A percentile compares a stretch with the other conserved stretches of the same genome.
Conservation (phyloP, 1,139 yeast species). For the Lodderomyces parapsilosis region DNA sequence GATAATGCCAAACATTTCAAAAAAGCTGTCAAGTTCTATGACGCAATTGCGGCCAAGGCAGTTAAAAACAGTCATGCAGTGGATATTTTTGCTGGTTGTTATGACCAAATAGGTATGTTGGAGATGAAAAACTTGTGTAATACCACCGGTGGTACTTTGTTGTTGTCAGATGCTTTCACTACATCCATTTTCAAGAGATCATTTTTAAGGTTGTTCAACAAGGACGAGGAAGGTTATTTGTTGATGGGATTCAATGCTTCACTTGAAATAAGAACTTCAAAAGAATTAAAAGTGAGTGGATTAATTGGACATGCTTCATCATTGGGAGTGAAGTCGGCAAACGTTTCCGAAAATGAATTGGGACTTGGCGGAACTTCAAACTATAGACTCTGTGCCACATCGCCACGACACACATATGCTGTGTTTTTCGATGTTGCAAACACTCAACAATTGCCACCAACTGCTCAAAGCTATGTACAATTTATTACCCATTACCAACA, state of each 20-base stretch:
- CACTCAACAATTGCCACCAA: conserved; percentile 44
- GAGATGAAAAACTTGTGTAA: conserved; percentile 92
- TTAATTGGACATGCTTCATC: conserved; percentile 92
- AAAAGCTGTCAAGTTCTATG: conserved; percentile 86
- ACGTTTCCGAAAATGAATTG: conserved; percentile 88
- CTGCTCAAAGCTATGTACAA: conserved; percentile 60
- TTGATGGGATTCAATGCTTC: conserved; percentile 87
- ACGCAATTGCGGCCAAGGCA: conserved; percentile 66
- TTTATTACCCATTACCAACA: conserved; percentile 79
- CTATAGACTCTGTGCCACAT: conserved; percentile 79
- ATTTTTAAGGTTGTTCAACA: conserved; percentile 75
- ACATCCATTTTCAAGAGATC: conserved; percentile 96
- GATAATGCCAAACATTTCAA: conserved; percentile 82
- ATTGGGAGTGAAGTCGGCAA: conserved; percentile 56
- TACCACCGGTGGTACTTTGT: conserved; percentile 89
- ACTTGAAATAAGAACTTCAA: conserved; percentile 83
- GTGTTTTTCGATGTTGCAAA: conserved; percentile 83
- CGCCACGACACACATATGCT: conserved; percentile 86
- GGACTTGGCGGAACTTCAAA: conserved; percentile 91
- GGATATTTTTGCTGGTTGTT: conserved; percentile 95
- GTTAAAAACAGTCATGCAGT: conserved; percentile 80
- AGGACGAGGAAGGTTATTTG: conserved; percentile 78
- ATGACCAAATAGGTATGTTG: conserved; percentile 95
- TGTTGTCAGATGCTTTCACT: conserved; percentile 92
- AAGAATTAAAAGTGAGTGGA: conserved; percentile 88